Percentiles rank a stretch among this genome's conserved stretches.
Evolutionary conservation across 2,329 filamentous ascomycete genomes (phyloP).

Genomic region (Verticillium klebahnii): DNA sequence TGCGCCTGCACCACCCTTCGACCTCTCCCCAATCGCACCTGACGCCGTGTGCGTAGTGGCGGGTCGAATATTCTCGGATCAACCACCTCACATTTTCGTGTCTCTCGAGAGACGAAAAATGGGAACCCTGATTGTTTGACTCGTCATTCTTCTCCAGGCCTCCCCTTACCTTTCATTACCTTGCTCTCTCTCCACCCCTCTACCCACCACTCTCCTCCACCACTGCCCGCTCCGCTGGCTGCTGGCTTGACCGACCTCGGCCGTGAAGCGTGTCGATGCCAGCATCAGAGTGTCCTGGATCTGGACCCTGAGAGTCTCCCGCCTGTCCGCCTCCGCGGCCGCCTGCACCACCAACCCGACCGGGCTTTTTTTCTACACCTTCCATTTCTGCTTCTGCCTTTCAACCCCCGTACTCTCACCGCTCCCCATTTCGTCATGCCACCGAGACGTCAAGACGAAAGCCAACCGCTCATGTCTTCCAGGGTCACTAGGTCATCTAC

Average conservation of each 20-base stretch:
- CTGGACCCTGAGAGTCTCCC: not conserved
- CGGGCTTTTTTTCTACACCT: conserved; percentile 1
- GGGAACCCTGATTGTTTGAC: not conserved
- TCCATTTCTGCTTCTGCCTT: conserved; percentile 14
- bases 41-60: not conserved
- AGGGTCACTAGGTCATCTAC: conserved; percentile 95
- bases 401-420: conserved; percentile 19
- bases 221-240: not conserved
- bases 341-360: not conserved
- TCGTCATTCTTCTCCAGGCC: conserved; percentile 1
- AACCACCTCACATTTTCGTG: not conserved
- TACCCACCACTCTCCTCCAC: conserved; percentile 5
- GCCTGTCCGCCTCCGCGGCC: not conserved
- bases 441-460: not conserved
- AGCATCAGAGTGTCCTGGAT: not conserved
- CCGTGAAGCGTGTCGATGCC: not conserved
- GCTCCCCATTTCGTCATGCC: conserved; percentile 13
- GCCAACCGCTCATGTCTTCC: conserved; percentile 76
- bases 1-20: not conserved
- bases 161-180: conserved; percentile 2
- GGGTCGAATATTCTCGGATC: not conserved
- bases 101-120: not conserved
- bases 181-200: conserved; percentile 8
- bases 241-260: not conserved
- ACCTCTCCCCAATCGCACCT: not conserved